These are phyloP conservation scores for Pseudocercospora fuligena DNA, from an alignment of 2,329 filamentous ascomycete genomes.

Conservation along the genomic window DNA sequence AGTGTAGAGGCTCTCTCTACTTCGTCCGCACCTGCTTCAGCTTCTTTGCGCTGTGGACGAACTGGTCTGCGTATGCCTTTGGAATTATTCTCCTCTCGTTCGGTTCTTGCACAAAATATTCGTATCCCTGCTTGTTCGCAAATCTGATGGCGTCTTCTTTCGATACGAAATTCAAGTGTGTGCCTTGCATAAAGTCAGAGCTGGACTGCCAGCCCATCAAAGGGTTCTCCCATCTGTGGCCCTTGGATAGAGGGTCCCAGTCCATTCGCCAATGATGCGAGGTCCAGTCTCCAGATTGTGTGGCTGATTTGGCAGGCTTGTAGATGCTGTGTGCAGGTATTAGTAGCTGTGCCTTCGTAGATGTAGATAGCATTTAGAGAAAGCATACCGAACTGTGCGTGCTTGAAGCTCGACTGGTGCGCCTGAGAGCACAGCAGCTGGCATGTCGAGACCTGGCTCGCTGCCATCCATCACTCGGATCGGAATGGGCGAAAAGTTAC, in stretches of 20 bases:
- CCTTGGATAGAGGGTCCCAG: conserved; percentile 91
- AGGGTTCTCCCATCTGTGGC: conserved; percentile 97
- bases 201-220: conserved; percentile 99
- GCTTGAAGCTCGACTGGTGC: conserved; percentile 93
- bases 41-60: conserved; percentile 81
- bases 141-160: conserved; percentile 96
- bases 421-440: conserved; percentile 86
- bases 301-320: conserved; percentile 88
- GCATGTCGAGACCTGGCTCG: conserved; percentile 73
- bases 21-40: conserved; percentile 82
- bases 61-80: conserved; percentile 98
- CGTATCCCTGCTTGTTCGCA: conserved; percentile 98
- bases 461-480: conserved; percentile 89
- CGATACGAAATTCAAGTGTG: conserved; percentile 82
- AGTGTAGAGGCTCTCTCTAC: conserved; percentile 55
- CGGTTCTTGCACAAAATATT: conserved; percentile 98
- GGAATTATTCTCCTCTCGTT: conserved; percentile 83
- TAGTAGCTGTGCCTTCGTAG: background rate
- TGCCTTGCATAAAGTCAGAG: conserved; percentile 92
- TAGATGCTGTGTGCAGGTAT: conserved; percentile 71
- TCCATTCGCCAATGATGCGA: conserved; percentile 93
- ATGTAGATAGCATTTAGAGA: background rate
- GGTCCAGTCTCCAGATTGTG: conserved; percentile 90
- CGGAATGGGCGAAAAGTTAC: conserved; percentile 88
- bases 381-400: conserved; percentile 81